Percentiles rank a stretch among this genome's conserved stretches.
phyloP scores from a whole-genome alignment of 2,329 filamentous ascomycete species.

The Sarocladium strictum region DNA sequence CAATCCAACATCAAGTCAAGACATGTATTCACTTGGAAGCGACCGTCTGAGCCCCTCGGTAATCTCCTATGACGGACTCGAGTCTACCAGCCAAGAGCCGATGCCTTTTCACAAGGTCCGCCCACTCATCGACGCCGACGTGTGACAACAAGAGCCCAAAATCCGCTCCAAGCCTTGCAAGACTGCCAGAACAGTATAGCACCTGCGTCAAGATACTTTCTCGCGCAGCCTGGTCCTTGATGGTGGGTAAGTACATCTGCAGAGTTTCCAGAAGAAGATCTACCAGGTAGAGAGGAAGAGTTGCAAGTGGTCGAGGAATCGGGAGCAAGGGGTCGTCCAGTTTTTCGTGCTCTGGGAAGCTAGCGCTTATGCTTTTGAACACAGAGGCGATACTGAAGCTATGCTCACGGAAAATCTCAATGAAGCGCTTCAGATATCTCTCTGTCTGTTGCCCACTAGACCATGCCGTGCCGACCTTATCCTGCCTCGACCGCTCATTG shows the following conservation, averaged over 20 bases:
- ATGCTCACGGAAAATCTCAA: conserved; percentile 96
- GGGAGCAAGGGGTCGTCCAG: conserved; percentile 39
- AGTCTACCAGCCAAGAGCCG: conserved; percentile 74
- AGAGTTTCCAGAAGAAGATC: conserved; percentile 75
- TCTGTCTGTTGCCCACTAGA: conserved; percentile 85
- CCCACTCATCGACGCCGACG: conserved; percentile 64
- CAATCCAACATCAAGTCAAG: background rate
- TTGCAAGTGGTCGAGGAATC: conserved; percentile 70
- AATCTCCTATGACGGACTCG: conserved; percentile 60
- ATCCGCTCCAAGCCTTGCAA: conserved; percentile 85
- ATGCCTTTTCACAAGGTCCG: conserved; percentile 83
- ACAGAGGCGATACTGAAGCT: conserved; percentile 94
- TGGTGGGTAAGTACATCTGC: conserved; percentile 69
- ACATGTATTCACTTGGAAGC: background rate
- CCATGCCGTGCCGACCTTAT: conserved; percentile 25
- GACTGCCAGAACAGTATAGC: conserved; percentile 84
- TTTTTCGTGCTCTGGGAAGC: conserved; percentile 18
- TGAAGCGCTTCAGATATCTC: conserved; percentile 87
- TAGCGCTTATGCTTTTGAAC: conserved; percentile 73
- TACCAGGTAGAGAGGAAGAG: conserved; percentile 79
- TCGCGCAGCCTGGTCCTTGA: conserved; percentile 71
- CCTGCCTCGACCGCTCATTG: conserved; percentile 59
- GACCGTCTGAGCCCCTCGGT: conserved; percentile 20
- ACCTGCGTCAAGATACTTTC: conserved; percentile 91
- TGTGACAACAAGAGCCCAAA: conserved; percentile 80